These are phyloP conservation scores for Grosmannia serpens DNA, from an alignment of 2,329 filamentous ascomycete species.

Conservation along the genomic window DNA sequence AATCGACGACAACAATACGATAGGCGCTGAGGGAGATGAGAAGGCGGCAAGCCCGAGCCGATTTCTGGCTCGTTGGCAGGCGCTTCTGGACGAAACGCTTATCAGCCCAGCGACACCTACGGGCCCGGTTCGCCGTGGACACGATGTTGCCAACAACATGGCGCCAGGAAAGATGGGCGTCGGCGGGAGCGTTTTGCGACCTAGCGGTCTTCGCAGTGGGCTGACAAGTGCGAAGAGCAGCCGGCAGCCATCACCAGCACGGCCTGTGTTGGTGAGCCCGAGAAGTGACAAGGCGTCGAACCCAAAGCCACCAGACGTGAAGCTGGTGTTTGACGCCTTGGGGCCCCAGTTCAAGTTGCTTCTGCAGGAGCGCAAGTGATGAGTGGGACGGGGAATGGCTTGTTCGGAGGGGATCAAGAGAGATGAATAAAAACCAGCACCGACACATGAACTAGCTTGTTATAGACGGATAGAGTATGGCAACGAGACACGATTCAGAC, in stretches of 20 bases:
- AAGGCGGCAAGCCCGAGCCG: slow-evolving; percentile 49
- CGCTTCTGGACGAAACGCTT: slow-evolving; percentile 54
- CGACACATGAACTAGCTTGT: background rate
- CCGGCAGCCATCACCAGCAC: background rate
- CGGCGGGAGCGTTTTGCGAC: background rate
- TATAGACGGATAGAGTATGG: background rate
- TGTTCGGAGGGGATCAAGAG: background rate
- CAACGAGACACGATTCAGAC: background rate
- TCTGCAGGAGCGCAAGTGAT: background rate
- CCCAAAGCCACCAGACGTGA: slow-evolving; percentile 1
- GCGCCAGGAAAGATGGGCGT: slow-evolving; percentile 17
- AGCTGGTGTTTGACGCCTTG: background rate
- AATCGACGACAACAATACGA: background rate
- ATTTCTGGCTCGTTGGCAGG: slow-evolving; percentile 62
- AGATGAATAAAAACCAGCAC: background rate
- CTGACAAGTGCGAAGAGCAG: background rate
- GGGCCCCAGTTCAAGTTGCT: background rate
- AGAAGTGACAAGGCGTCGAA: background rate
- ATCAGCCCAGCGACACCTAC: slow-evolving; percentile 42
- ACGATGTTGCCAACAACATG: slow-evolving; percentile 30
- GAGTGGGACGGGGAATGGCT: no score
- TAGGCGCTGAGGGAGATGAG: background rate
- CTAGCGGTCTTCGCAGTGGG: background rate
- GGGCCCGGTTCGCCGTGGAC: slow-evolving; percentile 42
- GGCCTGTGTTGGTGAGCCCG: background rate